phyloP scores from a whole-genome alignment of 1,284 basidiomycete genomes.

The Boletus austroedulis region DNA sequence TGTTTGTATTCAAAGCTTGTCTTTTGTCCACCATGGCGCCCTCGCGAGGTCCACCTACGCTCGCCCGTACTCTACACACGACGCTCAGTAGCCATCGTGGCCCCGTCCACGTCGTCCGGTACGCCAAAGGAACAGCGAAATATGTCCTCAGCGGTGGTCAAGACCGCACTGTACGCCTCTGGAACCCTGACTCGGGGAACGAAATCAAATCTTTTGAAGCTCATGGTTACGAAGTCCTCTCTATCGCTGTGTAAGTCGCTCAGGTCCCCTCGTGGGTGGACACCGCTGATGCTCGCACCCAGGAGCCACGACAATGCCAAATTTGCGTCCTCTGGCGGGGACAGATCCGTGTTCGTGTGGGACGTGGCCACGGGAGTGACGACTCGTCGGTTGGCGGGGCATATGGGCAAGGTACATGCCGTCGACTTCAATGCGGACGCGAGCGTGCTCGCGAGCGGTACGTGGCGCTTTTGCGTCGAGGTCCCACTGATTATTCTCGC shows the following conservation, averaged over 20 bases:
- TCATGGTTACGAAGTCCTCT: too few relatives aligned
- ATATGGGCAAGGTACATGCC: slow-evolving; percentile 86
- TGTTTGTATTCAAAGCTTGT: not conserved
- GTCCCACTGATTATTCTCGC: not conserved
- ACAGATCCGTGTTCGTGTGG: slow-evolving; percentile 92
- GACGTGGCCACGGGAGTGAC: slow-evolving; percentile 88
- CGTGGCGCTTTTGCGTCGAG: not conserved
- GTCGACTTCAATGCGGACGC: slow-evolving; percentile 90
- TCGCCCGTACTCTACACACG: slow-evolving; percentile 60
- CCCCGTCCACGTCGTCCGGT: slow-evolving; percentile 79
- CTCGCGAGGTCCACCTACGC: slow-evolving; percentile 56
- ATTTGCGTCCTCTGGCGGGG: slow-evolving; percentile 57
- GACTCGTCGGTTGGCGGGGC: slow-evolving; percentile 78
- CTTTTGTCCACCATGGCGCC: slow-evolving; percentile 48
- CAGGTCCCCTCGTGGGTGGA: not conserved
- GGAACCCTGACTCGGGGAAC: too few relatives aligned
- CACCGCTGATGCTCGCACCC: too few relatives aligned
- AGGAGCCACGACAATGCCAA: too few relatives aligned
- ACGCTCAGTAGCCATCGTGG: slow-evolving; percentile 70
- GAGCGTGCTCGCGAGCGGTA: slow-evolving; percentile 83
- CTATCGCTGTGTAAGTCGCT: too few relatives aligned
- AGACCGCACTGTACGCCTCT: slow-evolving; percentile 47
- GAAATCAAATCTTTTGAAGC: too few relatives aligned
- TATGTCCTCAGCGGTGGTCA: slow-evolving; percentile 91
- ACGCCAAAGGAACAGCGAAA: slow-evolving; percentile 81